Conservation (phyloP, 352 stramenopile species). For the Phytopythium ostracodes region DNA sequence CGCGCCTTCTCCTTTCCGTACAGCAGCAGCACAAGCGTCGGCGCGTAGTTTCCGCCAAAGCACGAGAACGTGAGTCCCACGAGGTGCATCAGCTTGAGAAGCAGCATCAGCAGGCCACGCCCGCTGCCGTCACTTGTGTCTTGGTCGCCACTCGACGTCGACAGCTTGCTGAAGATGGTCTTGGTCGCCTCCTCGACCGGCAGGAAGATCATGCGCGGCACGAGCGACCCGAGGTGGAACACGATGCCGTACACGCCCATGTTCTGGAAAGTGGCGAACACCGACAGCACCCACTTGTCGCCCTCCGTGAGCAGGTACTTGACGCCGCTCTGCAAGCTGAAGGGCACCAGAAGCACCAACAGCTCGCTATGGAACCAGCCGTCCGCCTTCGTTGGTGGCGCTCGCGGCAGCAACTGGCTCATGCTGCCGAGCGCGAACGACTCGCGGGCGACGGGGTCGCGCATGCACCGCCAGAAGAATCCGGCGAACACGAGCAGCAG, state of each 20-base stretch:
- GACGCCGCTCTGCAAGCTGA: constrained; percentile 92
- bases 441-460: not conserved
- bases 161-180: constrained; percentile 93
- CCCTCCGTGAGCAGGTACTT: constrained; percentile 97
- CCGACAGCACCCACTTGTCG: constrained; percentile 94
- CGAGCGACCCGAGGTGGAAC: constrained; percentile 93
- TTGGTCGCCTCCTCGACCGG: constrained; percentile 96
- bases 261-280: constrained; percentile 88
- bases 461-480: constrained; percentile 55
- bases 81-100: constrained; percentile 84
- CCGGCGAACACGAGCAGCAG: constrained; percentile 50
- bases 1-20: constrained; percentile 70
- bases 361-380: constrained; percentile 56
- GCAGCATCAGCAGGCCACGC: constrained; percentile 50
- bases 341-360: constrained; percentile 49
- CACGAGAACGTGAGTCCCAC: constrained; percentile 81
- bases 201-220: constrained; percentile 94
- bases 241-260: constrained; percentile 97
- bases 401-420: constrained; percentile 43
- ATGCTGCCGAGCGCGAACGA: constrained; percentile 46
- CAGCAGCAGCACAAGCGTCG: constrained; percentile 75
- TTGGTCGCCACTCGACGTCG: constrained; percentile 10
- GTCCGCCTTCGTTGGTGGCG: not conserved
- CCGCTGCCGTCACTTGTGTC: constrained; percentile 18
- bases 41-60: constrained; percentile 81